Evolutionary conservation across 2,329 filamentous ascomycete genomes (phyloP), one percentile per base, ranked within the genome.

Genomic region (Dactylellina parvicollis): DNA sequence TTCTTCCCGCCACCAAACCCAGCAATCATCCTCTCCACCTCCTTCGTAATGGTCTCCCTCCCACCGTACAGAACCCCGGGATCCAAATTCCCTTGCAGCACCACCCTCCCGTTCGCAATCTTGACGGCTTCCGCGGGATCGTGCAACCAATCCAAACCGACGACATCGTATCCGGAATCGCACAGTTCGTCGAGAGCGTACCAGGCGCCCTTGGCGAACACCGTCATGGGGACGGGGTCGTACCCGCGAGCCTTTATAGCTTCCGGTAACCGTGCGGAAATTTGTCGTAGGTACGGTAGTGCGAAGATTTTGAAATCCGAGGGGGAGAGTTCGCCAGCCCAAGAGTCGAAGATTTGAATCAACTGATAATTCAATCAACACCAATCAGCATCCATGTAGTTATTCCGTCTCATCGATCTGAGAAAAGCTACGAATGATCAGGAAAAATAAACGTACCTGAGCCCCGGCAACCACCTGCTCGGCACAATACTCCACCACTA

Each of bases 201-300:
- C 91, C 95, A 98, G 9, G 95, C 94, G 9, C 95, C 95, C 84
- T 99, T 99, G 34, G 95, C 92, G 81, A 99, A 99, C 22, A 98
- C 92, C 3, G 93, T 96, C 93, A 98, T 97, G 2, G 95, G 95
- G 2, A 99, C 94, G 9, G 84, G 85, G 67, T 93, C 90, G 57
- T 94, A 82, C 0, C 89, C 88, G 79, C 96, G 85, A 79, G 91
- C 90, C 77, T 86, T 83, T 66, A 98, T 83, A 73, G 88, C 88
- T 77, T 84, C 85, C 0, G 94, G 94, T 2, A 99, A 85, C 76
- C 93, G 86, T 76, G 90, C 84, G 9, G 92, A 88, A 77, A 99
- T 98, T 80, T 93, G 88, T 44, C 86, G 86, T 59, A 99, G 85
- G 79, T 94, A 96, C 0, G 95, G 95, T 76, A 95, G 86, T 1